A percentile compares a stretch with the other conserved stretches of the same genome.
Evolutionary conservation across 441 rosid species (phyloP).

Genomic region (Dalechampia spathulata): DNA sequence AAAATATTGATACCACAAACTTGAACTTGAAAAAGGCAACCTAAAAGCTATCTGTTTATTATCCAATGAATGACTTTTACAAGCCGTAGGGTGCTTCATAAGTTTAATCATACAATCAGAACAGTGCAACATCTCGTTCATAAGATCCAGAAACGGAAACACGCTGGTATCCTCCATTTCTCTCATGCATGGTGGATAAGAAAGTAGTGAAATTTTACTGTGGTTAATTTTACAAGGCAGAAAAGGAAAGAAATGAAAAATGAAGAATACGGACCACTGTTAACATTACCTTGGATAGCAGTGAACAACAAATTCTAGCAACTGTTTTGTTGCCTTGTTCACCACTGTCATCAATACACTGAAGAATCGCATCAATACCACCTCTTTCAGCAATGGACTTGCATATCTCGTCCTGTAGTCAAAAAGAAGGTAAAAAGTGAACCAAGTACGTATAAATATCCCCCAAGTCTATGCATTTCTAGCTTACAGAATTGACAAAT

Average conservation of each 20-base stretch:
- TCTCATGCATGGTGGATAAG: neutral
- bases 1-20: neutral
- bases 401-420: constrained; percentile 82
- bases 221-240: neutral
- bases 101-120: too few relatives aligned
- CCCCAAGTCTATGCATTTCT: neutral
- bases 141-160: neutral
- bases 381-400: constrained; percentile 83
- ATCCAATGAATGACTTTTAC: neutral
- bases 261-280: neutral
- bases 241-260: neutral
- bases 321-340: constrained; percentile 65
- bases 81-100: too few relatives aligned
- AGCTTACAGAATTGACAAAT: neutral
- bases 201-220: neutral
- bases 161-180: neutral
- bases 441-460: constrained; percentile 1
- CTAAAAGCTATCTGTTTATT: neutral
- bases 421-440: neutral
- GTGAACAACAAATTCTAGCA: constrained; percentile 72
- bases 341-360: constrained; percentile 69
- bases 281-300: constrained; percentile 80
- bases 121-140: neutral
- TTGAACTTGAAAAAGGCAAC: neutral
- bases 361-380: constrained; percentile 70